A percentile compares a stretch with the other conserved stretches of the same genome.
Evolutionary conservation across 129 eudicot species (phyloP).

Genomic region (Helianthus tuberosus): DNA sequence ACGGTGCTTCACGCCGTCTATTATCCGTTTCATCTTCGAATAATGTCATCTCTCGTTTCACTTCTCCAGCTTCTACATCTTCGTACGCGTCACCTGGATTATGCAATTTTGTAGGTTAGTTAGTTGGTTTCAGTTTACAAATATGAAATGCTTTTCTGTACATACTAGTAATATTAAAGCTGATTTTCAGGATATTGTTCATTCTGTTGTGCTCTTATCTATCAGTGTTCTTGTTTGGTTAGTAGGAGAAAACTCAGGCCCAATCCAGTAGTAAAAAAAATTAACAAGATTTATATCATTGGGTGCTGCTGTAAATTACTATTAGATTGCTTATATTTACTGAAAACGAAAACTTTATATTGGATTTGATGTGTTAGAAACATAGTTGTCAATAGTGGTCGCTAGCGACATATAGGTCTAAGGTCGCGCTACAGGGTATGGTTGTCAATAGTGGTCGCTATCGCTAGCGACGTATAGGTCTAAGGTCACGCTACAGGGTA

Average conservation of each 20-base stretch:
- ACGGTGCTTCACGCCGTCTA: slow-evolving; percentile 31
- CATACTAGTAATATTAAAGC: too few species aligned
- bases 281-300: neutral
- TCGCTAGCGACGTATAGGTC: too few species aligned
- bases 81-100: slow-evolving; percentile 35
- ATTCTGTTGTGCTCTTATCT: neutral
- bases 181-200: neutral
- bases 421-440: too few species aligned
- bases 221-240: too few species aligned
- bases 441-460: too few species aligned
- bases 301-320: neutral
- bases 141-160: neutral
- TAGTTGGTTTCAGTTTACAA: neutral
- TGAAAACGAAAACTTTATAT: too few species aligned
- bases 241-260: too few species aligned
- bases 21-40: slow-evolving; percentile 37
- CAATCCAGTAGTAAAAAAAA: neutral
- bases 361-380: neutral
- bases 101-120: slow-evolving; percentile 46
- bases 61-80: slow-evolving; percentile 23
- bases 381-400: too few species aligned
- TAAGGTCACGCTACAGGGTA: too few species aligned
- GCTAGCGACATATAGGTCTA: too few species aligned
- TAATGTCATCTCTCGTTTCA: slow-evolving; percentile 29
- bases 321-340: too few species aligned